phyloP scores from a whole-genome alignment of 305 asterid genomes.

The Fraxinus xanthoxyloides region DNA sequence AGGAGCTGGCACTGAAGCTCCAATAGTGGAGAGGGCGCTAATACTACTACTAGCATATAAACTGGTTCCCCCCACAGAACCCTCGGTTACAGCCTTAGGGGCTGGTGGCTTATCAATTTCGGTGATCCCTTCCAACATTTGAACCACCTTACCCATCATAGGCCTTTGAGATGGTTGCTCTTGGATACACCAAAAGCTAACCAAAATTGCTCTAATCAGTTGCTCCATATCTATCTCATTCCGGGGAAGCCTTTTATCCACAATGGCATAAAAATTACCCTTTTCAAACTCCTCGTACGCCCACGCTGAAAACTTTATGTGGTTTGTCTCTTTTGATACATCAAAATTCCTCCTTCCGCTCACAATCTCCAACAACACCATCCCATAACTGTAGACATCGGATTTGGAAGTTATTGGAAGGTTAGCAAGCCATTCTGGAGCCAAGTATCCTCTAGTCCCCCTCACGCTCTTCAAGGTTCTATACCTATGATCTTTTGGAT shows the following conservation, averaged over 20 bases:
- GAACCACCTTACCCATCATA: constrained; percentile 80
- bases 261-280: constrained; percentile 54
- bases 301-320: constrained; percentile 59
- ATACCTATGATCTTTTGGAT: constrained; percentile 61
- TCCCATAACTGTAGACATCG: constrained; percentile 76
- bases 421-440: constrained; percentile 89
- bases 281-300: constrained; percentile 80
- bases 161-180: constrained; percentile 90
- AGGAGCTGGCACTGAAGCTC: constrained; percentile 51
- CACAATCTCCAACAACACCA: constrained; percentile 76
- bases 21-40: constrained; percentile 52
- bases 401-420: constrained; percentile 78
- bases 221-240: constrained; percentile 60
- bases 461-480: constrained; percentile 70
- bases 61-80: constrained; percentile 45
- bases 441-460: constrained; percentile 81
- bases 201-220: constrained; percentile 50
- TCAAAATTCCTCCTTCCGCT: constrained; percentile 81
- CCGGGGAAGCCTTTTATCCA: constrained; percentile 45
- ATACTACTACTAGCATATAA: constrained; percentile 37
- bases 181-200: constrained; percentile 86
- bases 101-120: constrained; percentile 62
- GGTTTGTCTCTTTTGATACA: constrained; percentile 57
- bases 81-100: constrained; percentile 53
- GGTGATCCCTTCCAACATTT: constrained; percentile 73